Evolutionary conservation across 139 green algal genomes (phyloP).

Genomic region (Coelastrella sp.): DNA sequence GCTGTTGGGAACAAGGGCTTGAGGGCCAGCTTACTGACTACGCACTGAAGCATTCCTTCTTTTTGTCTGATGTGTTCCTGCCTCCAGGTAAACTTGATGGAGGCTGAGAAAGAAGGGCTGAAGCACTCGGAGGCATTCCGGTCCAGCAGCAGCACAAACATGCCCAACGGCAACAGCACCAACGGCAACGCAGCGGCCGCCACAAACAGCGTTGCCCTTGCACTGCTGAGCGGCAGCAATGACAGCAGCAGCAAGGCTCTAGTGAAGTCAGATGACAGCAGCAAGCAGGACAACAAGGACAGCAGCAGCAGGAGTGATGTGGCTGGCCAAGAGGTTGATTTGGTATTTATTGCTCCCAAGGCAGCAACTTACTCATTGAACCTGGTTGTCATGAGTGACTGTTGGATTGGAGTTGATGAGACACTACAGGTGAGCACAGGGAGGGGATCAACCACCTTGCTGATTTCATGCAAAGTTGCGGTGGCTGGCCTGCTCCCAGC

Average conservation of each 20-base stretch:
- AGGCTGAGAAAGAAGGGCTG: slow-evolving; percentile 76
- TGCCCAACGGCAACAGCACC: slow-evolving; percentile 47
- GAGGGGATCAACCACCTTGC: no score
- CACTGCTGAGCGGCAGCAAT: slow-evolving; percentile 19
- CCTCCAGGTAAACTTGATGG: slow-evolving; percentile 56
- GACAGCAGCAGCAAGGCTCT: slow-evolving; percentile 1
- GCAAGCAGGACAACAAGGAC: slow-evolving; percentile 37
- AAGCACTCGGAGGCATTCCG: slow-evolving; percentile 48
- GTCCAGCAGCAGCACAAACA: neutral
- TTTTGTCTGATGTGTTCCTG: neutral
- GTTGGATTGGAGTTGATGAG: slow-evolving; percentile 87
- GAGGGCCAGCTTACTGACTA: no score
- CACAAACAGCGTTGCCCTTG: neutral
- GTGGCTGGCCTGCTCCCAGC: neutral
- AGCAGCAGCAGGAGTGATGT: neutral
- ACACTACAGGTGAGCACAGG: slow-evolving; percentile 58
- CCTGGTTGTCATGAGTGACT: slow-evolving; percentile 82
- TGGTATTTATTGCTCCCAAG: slow-evolving; percentile 73
- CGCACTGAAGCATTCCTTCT: no score
- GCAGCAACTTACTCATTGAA: slow-evolving; percentile 79
- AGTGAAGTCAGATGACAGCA: slow-evolving; percentile 15
- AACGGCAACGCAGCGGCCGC: neutral
- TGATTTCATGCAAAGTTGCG: neutral
- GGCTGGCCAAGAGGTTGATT: slow-evolving; percentile 75
- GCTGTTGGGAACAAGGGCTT: neutral